These are phyloP conservation scores for Fusarium sp. DNA, from an alignment of 2,329 filamentous ascomycete genomes.

Conservation along the genomic window DNA sequence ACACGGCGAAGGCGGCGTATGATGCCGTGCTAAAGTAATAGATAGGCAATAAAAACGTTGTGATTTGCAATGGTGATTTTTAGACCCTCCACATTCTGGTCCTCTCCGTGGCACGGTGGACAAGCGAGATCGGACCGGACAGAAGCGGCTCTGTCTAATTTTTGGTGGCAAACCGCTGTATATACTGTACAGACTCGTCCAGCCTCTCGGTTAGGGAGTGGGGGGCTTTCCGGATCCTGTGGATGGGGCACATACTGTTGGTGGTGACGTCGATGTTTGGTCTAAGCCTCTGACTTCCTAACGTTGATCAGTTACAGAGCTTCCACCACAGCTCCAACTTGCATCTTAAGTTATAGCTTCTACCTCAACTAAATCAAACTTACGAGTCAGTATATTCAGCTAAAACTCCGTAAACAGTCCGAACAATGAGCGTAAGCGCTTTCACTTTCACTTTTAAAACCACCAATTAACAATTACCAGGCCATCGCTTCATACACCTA, in stretches of 20 bases:
- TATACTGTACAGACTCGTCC: neutral
- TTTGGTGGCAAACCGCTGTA: constrained; percentile 16
- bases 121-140: constrained; percentile 41
- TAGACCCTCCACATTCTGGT: neutral
- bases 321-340: neutral
- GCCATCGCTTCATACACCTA: constrained; percentile 64
- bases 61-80: constrained; percentile 51
- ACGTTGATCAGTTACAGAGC: constrained; percentile 6
- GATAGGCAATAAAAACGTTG: constrained; percentile 49
- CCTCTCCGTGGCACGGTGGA: neutral
- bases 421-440: constrained; percentile 40
- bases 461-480: constrained; percentile 49
- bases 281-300: neutral
- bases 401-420: neutral
- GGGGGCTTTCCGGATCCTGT: constrained; percentile 11
- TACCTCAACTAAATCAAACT: neutral
- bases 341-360: neutral
- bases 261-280: constrained; percentile 30
- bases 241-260: constrained; percentile 4
- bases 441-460: neutral
- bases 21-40: constrained; percentile 16
- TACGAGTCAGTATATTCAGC: neutral
- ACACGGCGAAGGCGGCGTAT: constrained; percentile 29
- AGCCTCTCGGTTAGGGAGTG: constrained; percentile 14
- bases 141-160: constrained; percentile 10